These are phyloP conservation scores for Globisporangium polare DNA, from an alignment of 352 stramenopile genomes.

Conservation along the genomic window DNA sequence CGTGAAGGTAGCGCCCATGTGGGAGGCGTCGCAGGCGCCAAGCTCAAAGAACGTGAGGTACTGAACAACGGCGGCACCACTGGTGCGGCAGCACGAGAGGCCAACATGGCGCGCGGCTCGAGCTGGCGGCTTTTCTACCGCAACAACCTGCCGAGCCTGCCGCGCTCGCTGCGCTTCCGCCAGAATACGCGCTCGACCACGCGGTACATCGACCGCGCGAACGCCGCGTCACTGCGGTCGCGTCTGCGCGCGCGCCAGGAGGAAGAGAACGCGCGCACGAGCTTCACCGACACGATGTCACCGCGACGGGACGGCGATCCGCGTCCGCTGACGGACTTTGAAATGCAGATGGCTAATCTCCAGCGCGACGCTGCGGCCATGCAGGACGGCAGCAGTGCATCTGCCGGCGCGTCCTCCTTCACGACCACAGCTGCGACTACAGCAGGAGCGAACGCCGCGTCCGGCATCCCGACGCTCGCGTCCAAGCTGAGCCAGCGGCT, in stretches of 20 bases:
- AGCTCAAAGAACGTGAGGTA: slow-evolving; percentile 10
- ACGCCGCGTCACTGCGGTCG: slow-evolving; percentile 53
- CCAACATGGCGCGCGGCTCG: slow-evolving; percentile 11
- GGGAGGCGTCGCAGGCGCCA: slow-evolving; percentile 1
- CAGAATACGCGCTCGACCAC: slow-evolving; percentile 76
- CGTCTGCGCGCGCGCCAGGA: slow-evolving; percentile 45
- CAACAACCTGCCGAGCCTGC: slow-evolving; percentile 64
- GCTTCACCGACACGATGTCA: slow-evolving; percentile 25
- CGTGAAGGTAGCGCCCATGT: not conserved
- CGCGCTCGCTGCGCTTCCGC: slow-evolving; percentile 62
- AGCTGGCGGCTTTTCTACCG: slow-evolving; percentile 68
- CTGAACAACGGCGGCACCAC: not conserved
- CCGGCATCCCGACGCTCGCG: slow-evolving; percentile 18
- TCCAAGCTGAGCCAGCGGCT: slow-evolving; percentile 28
- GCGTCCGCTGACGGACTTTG: slow-evolving; percentile 45
- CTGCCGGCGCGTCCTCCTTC: slow-evolving; percentile 15
- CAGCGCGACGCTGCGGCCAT: not conserved
- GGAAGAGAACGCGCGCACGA: slow-evolving; percentile 43
- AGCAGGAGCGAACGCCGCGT: not conserved
- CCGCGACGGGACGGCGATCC: slow-evolving; percentile 15
- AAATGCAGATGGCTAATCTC: slow-evolving; percentile 37
- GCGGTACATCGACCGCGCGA: slow-evolving; percentile 69
- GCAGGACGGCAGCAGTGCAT: slow-evolving; percentile 3
- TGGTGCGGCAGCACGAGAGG: not conserved
- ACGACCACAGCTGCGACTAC: slow-evolving; percentile 1